phyloP scores from a whole-genome alignment of 2,329 filamentous ascomycete species.

The Fusarium nodosum region DNA sequence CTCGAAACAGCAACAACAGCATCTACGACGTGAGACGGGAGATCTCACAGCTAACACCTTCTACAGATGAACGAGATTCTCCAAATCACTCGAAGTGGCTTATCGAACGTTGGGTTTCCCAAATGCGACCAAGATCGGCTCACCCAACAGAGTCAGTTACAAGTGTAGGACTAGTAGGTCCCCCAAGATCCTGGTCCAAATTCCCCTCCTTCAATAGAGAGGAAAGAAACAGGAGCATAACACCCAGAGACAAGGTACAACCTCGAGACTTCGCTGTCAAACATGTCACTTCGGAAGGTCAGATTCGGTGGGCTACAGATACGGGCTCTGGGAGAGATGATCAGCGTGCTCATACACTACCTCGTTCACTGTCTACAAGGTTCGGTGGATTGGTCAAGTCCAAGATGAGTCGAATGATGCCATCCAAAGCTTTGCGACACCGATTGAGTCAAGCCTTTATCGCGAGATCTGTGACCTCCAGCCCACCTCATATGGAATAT shows the following conservation, averaged over 20 bases:
- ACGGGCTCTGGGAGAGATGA: constrained; percentile 14
- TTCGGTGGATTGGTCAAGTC: constrained; percentile 50
- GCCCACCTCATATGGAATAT: constrained; percentile 36
- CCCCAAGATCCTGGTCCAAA: constrained; percentile 54
- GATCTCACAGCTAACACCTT: constrained; percentile 29
- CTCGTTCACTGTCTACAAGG: constrained; percentile 50
- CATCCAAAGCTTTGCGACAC: constrained; percentile 13
- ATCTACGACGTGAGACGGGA: constrained; percentile 9
- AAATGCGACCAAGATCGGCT: constrained; percentile 28
- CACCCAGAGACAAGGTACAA: constrained; percentile 45
- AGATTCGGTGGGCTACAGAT: constrained; percentile 50
- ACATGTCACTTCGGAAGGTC: constrained; percentile 35
- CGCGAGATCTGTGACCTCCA: constrained; percentile 2
- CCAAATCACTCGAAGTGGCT: constrained; percentile 32
- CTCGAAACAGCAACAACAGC: constrained; percentile 15
- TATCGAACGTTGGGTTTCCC: constrained; percentile 41
- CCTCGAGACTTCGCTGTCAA: constrained; percentile 51
- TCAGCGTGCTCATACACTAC: constrained; percentile 14
- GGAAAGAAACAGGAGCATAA: constrained; percentile 48
- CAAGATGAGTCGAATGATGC: constrained; percentile 30
- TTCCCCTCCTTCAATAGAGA: constrained; percentile 53
- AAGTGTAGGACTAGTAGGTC: constrained; percentile 24
- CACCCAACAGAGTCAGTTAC: neutral
- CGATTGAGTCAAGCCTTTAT: constrained; percentile 1
- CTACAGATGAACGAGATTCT: constrained; percentile 29